Evolutionary conservation across 306 rosid genomes (phyloP), one percentile per base, ranked within the genome.

Genomic region (Dryas alaskensis): DNA sequence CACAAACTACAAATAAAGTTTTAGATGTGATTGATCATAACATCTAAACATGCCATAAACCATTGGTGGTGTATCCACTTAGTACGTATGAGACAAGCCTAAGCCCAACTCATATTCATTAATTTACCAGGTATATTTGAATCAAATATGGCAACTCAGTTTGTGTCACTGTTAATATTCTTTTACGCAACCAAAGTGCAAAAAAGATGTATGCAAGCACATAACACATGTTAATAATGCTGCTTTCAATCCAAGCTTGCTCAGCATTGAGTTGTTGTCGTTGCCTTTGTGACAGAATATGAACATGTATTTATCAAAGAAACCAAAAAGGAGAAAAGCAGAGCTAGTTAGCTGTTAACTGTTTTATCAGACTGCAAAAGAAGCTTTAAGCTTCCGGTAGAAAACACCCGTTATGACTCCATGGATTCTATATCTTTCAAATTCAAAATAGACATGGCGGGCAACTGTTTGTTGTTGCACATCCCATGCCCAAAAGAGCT

Each of bases 341-440:
- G 10, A 22, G 6, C 58, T 14, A 4, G 13, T 46, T 46, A 17
- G 0, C 12, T 44, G 13, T 46, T 46, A 17, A 0, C 12, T 44
- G 67, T 58, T 72, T 22, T 46, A 14, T 72, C 76, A 46, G 37
- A 47, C 58, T 14, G 67, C 31, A 59, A 72, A 72, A 37, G 67
- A 46, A 14, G 47, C 67, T 27, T 59, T 48, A 27, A 16, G 46
- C 16, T 57, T 16, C 44, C 8, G 45, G 53, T 16, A 65, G 37
- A 6, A 65, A 19, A 58, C 10, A 14, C 10, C 76, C 67, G 67
- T 59, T 72, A 7, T 8, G 9, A 31, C 40, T 12, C 8, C 47
- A n/a, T 52, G 39, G 27, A 52, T 25, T 71, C n/a, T 6, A 14
- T 37, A 48, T 65, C 52, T 10, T 46, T 60, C 59, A 37, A 72